A percentile compares a stretch with the other conserved stretches of the same genome.
Conservation (phyloP, 2,329 filamentous ascomycete species). For the Penicillium rolfsii region DNA sequence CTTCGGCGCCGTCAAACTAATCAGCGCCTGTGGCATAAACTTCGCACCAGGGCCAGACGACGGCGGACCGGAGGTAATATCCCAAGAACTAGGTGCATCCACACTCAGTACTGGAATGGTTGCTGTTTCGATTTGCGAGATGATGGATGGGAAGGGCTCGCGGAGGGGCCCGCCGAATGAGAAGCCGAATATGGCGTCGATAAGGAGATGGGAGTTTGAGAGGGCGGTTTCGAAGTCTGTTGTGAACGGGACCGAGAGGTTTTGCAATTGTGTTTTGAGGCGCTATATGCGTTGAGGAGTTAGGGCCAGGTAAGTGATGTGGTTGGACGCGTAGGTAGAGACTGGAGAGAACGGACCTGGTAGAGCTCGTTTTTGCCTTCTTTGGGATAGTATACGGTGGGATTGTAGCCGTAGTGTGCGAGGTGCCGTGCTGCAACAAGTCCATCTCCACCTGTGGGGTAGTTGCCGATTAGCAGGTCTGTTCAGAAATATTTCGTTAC, state of each 20-base stretch:
- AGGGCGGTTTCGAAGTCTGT: conserved; percentile 74
- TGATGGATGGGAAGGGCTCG: conserved; percentile 86
- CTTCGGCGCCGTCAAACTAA: conserved; percentile 93
- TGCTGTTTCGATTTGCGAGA: conserved; percentile 73
- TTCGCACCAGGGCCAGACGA: conserved; percentile 72
- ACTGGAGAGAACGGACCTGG: conserved; percentile 57
- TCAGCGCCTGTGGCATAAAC: conserved; percentile 78
- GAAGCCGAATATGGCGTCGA: conserved; percentile 96
- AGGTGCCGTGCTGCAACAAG: conserved; percentile 92
- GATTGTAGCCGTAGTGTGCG: conserved; percentile 86
- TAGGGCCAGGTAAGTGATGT: neutral
- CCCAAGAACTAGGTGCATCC: conserved; percentile 92
- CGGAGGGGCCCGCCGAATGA: conserved; percentile 89
- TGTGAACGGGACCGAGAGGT: conserved; percentile 80
- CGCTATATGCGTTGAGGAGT: conserved; percentile 55
- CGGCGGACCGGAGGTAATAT: conserved; percentile 85
- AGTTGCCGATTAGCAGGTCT: conserved; percentile 1
- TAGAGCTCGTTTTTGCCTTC: conserved; percentile 88
- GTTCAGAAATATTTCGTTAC: neutral
- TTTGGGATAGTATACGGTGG: conserved; percentile 91
- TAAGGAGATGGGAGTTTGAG: conserved; percentile 71
- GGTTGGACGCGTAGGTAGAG: neutral
- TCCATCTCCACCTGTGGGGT: conserved; percentile 76
- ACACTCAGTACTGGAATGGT: conserved; percentile 80
- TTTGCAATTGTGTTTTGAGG: conserved; percentile 79